phyloP scores from a whole-genome alignment of 2,329 filamentous ascomycete species.

The Arthrobotrys sphaeroides region DNA sequence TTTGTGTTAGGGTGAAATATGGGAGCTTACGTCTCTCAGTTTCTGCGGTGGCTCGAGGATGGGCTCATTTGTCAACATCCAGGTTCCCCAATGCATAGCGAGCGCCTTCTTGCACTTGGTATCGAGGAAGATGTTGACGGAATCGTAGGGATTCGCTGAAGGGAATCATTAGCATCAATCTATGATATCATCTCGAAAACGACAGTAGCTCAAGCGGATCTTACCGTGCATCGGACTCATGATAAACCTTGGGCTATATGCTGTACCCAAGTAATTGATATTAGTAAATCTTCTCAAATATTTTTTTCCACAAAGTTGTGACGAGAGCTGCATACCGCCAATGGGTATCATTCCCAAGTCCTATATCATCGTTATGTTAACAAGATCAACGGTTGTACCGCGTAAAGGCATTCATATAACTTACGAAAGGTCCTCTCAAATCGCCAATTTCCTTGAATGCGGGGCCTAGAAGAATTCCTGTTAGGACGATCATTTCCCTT shows the following conservation, averaged over 20 bases:
- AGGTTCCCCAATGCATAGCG: conserved; percentile 87
- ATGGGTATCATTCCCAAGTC: conserved; percentile 93
- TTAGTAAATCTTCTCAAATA: conserved; percentile 5
- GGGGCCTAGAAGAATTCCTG: conserved; percentile 68
- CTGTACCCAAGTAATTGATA: conserved; percentile 1
- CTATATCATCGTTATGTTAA: conserved; percentile 61
- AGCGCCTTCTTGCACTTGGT: conserved; percentile 80
- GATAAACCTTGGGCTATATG: conserved; percentile 76
- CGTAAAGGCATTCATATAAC: not conserved
- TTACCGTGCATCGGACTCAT: conserved; percentile 79
- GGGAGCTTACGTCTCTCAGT: conserved; percentile 67
- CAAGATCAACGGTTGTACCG: conserved; percentile 25
- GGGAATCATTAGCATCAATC: not conserved
- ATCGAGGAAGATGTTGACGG: conserved; percentile 87
- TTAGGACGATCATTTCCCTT: conserved; percentile 57
- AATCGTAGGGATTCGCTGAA: conserved; percentile 77
- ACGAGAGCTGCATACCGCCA: conserved; percentile 65
- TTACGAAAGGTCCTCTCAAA: conserved; percentile 71
- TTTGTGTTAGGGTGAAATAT: not conserved
- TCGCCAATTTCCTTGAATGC: conserved; percentile 86
- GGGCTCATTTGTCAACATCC: conserved; percentile 85
- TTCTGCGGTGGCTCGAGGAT: conserved; percentile 81
- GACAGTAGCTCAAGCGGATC: not conserved
- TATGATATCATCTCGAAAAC: not conserved
- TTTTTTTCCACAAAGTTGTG: conserved; percentile 41